Conservation (phyloP, 1,139 yeast species). For the Hyphopichia burtonii region DNA sequence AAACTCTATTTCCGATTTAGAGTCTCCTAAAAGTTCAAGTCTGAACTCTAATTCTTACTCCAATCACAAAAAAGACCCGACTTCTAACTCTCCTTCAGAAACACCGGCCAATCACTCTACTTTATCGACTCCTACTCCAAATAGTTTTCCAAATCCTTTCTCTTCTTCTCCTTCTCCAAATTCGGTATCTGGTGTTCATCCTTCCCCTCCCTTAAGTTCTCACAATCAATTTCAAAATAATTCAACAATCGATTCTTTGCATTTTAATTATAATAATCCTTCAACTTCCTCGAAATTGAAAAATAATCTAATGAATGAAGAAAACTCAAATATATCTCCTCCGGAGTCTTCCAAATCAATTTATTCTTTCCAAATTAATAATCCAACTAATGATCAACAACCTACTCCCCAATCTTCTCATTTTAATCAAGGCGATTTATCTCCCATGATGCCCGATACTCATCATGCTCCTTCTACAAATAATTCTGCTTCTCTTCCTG, state of each 20-base stretch:
- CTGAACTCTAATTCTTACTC: not conserved
- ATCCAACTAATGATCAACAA: too few species aligned
- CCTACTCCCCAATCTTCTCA: not conserved
- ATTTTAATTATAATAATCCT: not conserved
- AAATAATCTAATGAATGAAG: not conserved
- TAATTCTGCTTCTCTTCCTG: too few species aligned
- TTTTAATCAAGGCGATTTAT: not conserved
- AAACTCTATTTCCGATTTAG: too few species aligned
- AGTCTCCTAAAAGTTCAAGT: too few species aligned
- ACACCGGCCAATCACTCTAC: too few species aligned
- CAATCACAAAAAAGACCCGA: too few species aligned
- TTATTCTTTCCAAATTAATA: not conserved
- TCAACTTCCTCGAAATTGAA: not conserved
- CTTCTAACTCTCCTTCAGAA: too few species aligned
- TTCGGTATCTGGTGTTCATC: not conserved
- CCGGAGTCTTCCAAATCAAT: not conserved
- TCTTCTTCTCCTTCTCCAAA: too few species aligned
- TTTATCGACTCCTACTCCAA: too few species aligned
- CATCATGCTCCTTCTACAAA: not conserved
- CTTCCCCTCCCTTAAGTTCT: slow-evolving; percentile 1
- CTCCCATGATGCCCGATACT: not conserved
- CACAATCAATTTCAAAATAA: not conserved
- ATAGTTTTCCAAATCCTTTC: too few species aligned
- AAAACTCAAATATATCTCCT: not conserved
- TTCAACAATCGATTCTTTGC: not conserved